Percentiles rank a stretch among this genome's conserved stretches.
Conservation (phyloP, 2,329 filamentous ascomycete species). For the Colletotrichum horii region DNA sequence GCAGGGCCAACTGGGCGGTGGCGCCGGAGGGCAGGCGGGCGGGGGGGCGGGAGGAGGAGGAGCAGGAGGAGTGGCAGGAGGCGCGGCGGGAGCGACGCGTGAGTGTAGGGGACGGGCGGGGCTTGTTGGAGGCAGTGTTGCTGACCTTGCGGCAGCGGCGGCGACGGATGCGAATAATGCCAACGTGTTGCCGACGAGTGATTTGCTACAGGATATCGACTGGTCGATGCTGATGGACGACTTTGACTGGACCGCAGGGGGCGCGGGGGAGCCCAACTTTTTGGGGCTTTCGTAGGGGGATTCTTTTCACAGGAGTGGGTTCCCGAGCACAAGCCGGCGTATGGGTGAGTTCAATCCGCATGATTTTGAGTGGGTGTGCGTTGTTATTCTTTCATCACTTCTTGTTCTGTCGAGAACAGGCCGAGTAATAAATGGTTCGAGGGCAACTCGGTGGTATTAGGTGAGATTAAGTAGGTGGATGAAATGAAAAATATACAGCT, state of each 20-base stretch:
- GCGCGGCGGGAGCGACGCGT: conserved; percentile 1
- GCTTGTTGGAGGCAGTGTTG: conserved; percentile 4
- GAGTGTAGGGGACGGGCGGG: conserved; percentile 2
- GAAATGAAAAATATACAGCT: background rate
- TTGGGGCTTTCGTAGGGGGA: conserved; percentile 5
- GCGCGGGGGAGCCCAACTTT: conserved; percentile 15
- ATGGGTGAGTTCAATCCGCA: background rate
- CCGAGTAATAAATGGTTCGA: background rate
- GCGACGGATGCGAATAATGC: background rate
- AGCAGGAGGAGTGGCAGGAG: background rate
- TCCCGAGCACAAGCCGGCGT: background rate
- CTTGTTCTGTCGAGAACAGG: background rate
- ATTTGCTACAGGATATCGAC: conserved; percentile 50
- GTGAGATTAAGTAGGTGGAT: background rate
- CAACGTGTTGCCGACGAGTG: conserved; percentile 20
- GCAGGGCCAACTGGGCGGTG: background rate
- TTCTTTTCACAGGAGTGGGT: background rate
- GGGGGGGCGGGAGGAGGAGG: background rate
- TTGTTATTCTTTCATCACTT: background rate
- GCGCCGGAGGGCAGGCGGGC: conserved; percentile 10
- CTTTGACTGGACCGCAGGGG: conserved; percentile 46
- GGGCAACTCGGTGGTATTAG: background rate
- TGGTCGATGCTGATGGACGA: conserved; percentile 57
- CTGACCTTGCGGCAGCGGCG: conserved; percentile 16
- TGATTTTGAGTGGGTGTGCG: background rate